Evolutionary conservation across 2,329 filamentous ascomycete genomes (phyloP).

Genomic region (Colletotrichum nymphaeae): DNA sequence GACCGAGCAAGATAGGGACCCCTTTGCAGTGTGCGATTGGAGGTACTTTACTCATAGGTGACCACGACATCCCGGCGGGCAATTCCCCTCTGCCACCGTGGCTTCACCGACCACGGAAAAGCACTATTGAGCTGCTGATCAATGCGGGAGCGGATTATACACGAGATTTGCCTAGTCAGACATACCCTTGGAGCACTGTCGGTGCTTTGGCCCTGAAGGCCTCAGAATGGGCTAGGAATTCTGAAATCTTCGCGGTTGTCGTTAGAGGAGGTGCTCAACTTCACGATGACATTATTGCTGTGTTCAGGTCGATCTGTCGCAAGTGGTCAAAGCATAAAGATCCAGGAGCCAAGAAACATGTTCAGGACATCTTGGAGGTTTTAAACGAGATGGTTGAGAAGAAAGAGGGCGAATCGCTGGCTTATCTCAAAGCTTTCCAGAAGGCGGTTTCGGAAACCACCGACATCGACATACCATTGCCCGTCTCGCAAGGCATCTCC

Average conservation of each 20-base stretch:
- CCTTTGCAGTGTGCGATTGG: constrained; percentile 24
- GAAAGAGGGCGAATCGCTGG: not conserved
- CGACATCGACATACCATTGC: not conserved
- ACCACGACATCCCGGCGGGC: not conserved
- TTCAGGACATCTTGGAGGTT: not conserved
- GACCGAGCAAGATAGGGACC: not conserved
- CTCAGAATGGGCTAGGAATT: constrained; percentile 5
- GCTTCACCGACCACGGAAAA: not conserved
- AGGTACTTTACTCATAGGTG: not conserved
- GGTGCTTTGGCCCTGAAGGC: constrained; percentile 5
- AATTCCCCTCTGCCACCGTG: not conserved
- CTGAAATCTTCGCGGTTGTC: not conserved
- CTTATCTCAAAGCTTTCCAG: constrained; percentile 21
- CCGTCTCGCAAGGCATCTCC: not conserved
- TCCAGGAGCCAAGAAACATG: not conserved
- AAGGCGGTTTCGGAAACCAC: not conserved
- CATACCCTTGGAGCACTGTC: not conserved
- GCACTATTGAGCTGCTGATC: not conserved
- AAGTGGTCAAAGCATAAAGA: not conserved
- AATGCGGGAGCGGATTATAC: constrained; percentile 3
- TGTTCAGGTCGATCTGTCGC: not conserved
- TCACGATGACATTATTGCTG: not conserved
- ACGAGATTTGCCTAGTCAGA: not conserved
- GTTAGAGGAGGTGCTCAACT: not conserved
- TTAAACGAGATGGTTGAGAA: not conserved